Percentiles rank a stretch among this genome's conserved stretches.
phyloP scores from a whole-genome alignment of 306 rosid genomes.

The Trichosanthes cucumerina region DNA sequence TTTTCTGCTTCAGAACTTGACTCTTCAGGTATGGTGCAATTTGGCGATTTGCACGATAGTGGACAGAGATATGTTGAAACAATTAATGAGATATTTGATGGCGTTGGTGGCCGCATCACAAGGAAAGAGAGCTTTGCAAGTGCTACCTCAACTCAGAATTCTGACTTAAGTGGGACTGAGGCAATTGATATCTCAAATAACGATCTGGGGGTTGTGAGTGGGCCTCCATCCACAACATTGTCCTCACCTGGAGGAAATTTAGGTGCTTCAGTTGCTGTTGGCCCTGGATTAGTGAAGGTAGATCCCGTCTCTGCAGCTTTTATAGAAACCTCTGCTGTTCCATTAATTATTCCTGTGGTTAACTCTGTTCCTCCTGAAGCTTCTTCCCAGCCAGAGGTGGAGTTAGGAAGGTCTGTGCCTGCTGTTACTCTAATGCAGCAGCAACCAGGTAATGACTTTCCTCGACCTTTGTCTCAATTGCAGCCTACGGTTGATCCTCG shows the following conservation, averaged over 20 bases:
- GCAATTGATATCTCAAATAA: conserved; percentile 28
- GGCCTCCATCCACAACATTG: conserved; percentile 18
- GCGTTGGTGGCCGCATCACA: conserved; percentile 24
- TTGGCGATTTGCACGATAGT: conserved; percentile 39
- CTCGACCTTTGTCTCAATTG: conserved; percentile 36
- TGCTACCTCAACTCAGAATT: conserved; percentile 67
- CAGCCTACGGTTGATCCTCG: conserved; percentile 47
- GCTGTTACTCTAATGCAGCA: conserved; percentile 30
- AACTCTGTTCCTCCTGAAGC: conserved; percentile 25
- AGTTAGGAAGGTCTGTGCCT: conserved; percentile 41
- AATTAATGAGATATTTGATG: conserved; percentile 58
- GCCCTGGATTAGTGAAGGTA: conserved; percentile 24
- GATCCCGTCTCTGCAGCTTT: conserved; percentile 29
- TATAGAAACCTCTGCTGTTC: conserved; percentile 28
- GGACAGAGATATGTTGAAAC: conserved; percentile 78
- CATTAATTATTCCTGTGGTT: conserved; percentile 23
- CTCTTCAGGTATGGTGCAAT: conserved; percentile 26
- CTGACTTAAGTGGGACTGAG: conserved; percentile 64
- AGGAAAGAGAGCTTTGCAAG: conserved; percentile 62
- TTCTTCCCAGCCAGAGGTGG: conserved; percentile 35
- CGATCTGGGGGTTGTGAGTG: conserved; percentile 40
- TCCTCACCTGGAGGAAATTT: conserved; percentile 33
- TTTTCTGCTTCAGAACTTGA: conserved; percentile 59
- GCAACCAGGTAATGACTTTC: conserved; percentile 37
- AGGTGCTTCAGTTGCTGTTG: conserved; percentile 28